Conservation (phyloP, 805 yeast species). For the Wickerhamiella azyma region DNA sequence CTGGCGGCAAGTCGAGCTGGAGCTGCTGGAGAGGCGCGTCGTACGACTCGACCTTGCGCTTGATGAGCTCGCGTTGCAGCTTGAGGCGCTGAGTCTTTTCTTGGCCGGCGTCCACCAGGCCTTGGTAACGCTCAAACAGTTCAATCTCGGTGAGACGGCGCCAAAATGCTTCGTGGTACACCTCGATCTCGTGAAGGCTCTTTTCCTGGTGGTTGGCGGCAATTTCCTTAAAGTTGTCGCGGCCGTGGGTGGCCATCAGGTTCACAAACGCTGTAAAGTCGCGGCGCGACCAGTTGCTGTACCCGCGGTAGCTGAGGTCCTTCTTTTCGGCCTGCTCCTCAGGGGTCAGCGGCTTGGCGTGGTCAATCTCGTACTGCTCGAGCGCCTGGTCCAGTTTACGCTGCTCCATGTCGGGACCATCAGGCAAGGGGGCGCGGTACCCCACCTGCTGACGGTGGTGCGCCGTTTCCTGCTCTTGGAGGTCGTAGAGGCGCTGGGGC, state of each 20-base stretch:
- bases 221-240: conserved; percentile 56
- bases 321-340: conserved; percentile 57
- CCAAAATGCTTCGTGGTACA: conserved; percentile 78
- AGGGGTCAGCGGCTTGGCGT: conserved; percentile 68
- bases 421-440: conserved; percentile 51
- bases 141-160: conserved; percentile 61
- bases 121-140: conserved; percentile 71
- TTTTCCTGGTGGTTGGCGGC: conserved; percentile 74
- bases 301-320: conserved; percentile 52
- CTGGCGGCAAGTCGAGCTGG: conserved; percentile 56
- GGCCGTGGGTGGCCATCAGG: conserved; percentile 63
- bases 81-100: conserved; percentile 53
- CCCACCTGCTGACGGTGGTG: conserved; percentile 56
- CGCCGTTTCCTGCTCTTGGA: conserved; percentile 71
- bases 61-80: conserved; percentile 64
- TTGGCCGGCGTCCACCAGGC: conserved; percentile 80
- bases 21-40: conserved; percentile 71
- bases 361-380: conserved; percentile 59
- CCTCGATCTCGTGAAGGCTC: conserved; percentile 61
- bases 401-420: conserved; percentile 34
- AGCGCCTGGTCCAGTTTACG: conserved; percentile 35
- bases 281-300: conserved; percentile 68
- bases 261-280: conserved; percentile 76
- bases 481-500: conserved; percentile 58
- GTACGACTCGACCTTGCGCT: conserved; percentile 59